Evolutionary conservation across 257 asterid genomes (phyloP), one percentile per base, ranked within the genome.

Genomic region (Lavandula angustifolia): DNA sequence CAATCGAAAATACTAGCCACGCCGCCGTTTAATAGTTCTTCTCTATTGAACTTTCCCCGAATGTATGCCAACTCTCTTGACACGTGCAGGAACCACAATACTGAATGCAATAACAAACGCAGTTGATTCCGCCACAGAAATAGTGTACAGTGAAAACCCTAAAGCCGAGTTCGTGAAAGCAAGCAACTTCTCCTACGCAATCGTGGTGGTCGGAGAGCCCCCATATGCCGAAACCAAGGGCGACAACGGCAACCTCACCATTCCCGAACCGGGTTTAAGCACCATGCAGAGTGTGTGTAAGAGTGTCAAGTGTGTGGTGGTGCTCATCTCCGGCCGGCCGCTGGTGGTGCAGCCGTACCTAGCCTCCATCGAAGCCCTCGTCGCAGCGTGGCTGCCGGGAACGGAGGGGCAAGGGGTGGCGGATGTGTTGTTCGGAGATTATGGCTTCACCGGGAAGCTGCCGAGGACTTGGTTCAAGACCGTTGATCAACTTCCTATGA

Each of bases 361-460:
- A 27, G 7, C 50, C 1, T n/a, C 35, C 0, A 76, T 85, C 8
- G 87, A 85, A 33, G 84, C 85, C 2, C 51, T 87, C n/a, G 87
- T 87, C 37, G 94, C 88, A 0, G 91, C 94, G 0, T 83, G 95
- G 94, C 61, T 87, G 3, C 95, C 95, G 0, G 92, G 95, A 0
- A 67, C 72, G 3, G 91, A 85, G 56, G 95, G 94, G 4, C 71
- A 76, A 40, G 95, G 95, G 0, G 80, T 87, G 22, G 66, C 85
- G 0, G 94, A 87, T 68, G 82, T 81, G 8, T 69, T 87, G 4
- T 85, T 73, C 43, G 94, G 94, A 0, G 88, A 85, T 51, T 79
- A 75, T 27, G 80, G 78, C 0, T 87, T 87, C 41, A 82, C 79
- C 0, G 91, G 91, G 0, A 85, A 79, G 62, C 59, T 81, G 9